A percentile compares a stretch with the other conserved stretches of the same genome.
Conservation (phyloP, 2,329 filamentous ascomycete genomes). For the Zymoseptoria pseudotritici region DNA sequence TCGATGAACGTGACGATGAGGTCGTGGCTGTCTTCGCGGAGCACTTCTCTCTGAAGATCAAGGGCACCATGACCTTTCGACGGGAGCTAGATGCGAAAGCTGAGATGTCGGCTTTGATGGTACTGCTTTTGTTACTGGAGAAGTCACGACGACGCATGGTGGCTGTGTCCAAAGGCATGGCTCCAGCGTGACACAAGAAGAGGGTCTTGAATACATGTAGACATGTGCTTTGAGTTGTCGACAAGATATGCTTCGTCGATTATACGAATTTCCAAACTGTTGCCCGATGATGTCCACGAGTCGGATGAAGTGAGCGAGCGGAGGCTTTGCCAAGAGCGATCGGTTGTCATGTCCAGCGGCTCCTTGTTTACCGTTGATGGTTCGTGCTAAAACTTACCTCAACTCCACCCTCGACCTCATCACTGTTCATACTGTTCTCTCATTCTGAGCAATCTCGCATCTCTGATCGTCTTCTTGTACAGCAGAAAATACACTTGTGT, state of each 20-base stretch:
- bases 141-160: constrained; percentile 6
- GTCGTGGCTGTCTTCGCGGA: constrained; percentile 16
- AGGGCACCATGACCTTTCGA: constrained; percentile 8
- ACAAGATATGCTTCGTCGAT: no score
- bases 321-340: no score
- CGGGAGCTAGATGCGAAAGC: constrained; percentile 5
- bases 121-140: constrained; percentile 11
- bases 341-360: not conserved
- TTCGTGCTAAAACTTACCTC: not conserved
- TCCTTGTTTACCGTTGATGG: not conserved
- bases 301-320: no score
- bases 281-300: no score
- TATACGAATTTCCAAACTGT: no score
- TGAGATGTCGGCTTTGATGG: constrained; percentile 12
- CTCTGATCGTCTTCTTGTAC: not conserved
- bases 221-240: no score
- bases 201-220: no score
- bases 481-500: not conserved
- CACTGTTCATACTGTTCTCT: not conserved
- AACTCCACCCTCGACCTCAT: not conserved
- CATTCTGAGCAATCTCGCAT: not conserved
- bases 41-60: constrained; percentile 3
- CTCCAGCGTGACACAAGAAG: not conserved
- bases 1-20: constrained; percentile 8
- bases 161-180: not conserved